Conservation (phyloP, 306 rosid species). For the Gastrolobium bilobum region DNA sequence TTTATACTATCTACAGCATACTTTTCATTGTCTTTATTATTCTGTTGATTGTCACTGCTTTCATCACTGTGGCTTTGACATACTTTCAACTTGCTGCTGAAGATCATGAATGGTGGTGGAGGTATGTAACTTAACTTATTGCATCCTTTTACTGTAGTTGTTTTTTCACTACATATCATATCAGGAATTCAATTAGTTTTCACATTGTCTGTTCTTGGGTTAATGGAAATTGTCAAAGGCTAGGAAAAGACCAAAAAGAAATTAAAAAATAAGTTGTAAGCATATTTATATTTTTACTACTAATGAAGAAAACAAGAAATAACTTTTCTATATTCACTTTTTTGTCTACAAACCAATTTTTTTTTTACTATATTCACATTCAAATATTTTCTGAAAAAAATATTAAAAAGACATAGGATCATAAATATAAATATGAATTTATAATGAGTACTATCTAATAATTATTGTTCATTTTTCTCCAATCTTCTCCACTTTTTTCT, state of each 20-base stretch:
- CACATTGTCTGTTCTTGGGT: conserved; percentile 4
- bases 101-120: conserved; percentile 99
- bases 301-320: conserved; percentile 5
- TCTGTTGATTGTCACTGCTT: conserved; percentile 96
- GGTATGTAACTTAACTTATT: conserved; percentile 58
- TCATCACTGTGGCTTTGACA: conserved; percentile 97
- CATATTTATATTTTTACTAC: conserved; percentile 26
- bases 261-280: background rate
- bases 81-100: conserved; percentile 99
- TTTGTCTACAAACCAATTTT: background rate
- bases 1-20: conserved; percentile 96
- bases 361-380: conserved; percentile 9
- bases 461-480: background rate
- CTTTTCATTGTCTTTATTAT: conserved; percentile 93
- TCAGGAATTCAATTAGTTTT: conserved; percentile 31
- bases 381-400: conserved; percentile 23
- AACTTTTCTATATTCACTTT: conserved; percentile 5
- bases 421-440: conserved; percentile 5
- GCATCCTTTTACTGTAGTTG: background rate
- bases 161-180: conserved; percentile 18
- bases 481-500: background rate
- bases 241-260: background rate
- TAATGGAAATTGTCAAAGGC: conserved; percentile 29
- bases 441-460: background rate
- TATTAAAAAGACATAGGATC: background rate